Percentiles rank a stretch among this genome's conserved stretches.
These are phyloP conservation scores for Backusella macrospora DNA, from an alignment of 192 early-diverging fungal genomes.

Conservation along the genomic window DNA sequence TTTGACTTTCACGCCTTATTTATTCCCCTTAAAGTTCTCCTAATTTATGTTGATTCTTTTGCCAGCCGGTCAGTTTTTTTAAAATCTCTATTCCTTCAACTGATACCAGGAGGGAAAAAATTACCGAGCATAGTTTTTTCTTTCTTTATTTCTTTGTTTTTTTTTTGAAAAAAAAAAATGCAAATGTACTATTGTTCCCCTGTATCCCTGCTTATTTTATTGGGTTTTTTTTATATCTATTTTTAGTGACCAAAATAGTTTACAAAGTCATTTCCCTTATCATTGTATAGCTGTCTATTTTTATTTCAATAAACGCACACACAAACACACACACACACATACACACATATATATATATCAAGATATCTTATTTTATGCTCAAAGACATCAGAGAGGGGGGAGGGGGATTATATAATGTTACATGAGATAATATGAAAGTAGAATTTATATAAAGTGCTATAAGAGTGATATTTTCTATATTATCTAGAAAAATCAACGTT, in stretches of 20 bases:
- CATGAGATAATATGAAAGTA: background rate
- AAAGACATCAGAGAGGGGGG: background rate
- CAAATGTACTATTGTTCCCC: conserved; percentile 7
- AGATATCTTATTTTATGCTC: background rate
- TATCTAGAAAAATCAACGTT: background rate
- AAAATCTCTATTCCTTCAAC: background rate
- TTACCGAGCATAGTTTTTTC: background rate
- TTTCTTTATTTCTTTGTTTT: no score
- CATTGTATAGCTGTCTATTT: conserved; percentile 3
- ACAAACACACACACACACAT: background rate
- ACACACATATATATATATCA: background rate
- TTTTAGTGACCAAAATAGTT: background rate
- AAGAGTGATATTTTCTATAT: background rate
- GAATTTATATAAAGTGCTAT: background rate
- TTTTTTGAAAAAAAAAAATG: background rate
- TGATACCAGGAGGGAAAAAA: background rate
- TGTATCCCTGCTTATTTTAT: conserved; percentile 9
- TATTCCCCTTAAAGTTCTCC: background rate
- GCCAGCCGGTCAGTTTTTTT: conserved; percentile 11
- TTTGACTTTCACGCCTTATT: conserved; percentile 1
- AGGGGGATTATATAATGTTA: background rate
- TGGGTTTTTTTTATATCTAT: conserved; percentile 5
- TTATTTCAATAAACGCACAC: conserved; percentile 1
- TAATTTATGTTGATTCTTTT: conserved; percentile 7
- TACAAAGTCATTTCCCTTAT: background rate